Conservation (phyloP, 768 basidiomycete species). For the Lentinula raphanica region DNA sequence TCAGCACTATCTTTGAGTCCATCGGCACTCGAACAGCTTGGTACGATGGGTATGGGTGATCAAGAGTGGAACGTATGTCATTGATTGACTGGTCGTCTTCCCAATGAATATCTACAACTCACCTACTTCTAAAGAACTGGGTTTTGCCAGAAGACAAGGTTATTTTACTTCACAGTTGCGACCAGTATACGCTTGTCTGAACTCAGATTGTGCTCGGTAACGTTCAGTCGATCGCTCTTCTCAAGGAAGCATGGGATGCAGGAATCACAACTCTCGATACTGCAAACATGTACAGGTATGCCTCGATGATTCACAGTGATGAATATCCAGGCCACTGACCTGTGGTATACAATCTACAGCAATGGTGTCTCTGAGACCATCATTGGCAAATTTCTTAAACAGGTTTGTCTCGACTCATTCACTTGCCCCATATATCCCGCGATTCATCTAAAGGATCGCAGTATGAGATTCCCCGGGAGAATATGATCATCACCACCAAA, state of each 20-base stretch:
- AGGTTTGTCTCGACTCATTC: conserved; percentile 16
- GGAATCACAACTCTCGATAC: conserved; percentile 22
- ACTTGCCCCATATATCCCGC: neutral
- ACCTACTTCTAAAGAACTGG: neutral
- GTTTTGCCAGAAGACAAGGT: neutral
- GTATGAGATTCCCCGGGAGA: conserved; percentile 27
- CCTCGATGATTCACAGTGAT: too few relatives aligned
- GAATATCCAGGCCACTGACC: too few relatives aligned
- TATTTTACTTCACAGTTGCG: neutral
- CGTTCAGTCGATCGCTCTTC: conserved; percentile 17
- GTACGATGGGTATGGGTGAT: conserved; percentile 22
- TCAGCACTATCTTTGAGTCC: neutral
- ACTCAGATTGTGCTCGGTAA: conserved; percentile 16
- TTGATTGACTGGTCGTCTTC: neutral
- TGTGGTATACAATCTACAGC: neutral
- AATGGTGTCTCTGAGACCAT: conserved; percentile 32
- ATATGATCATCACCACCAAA: conserved; percentile 28
- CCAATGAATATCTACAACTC: neutral
- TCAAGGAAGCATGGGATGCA: conserved; percentile 34
- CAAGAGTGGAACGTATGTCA: conserved; percentile 21
- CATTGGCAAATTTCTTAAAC: conserved; percentile 30
- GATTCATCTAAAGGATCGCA: neutral
- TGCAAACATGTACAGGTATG: conserved; percentile 19
- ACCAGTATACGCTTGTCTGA: conserved; percentile 18
- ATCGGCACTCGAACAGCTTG: conserved; percentile 15